Evolutionary conservation across 2,329 filamentous ascomycete genomes (phyloP), one percentile per base, ranked within the genome.

Genomic region (Elsinoe ampelina): DNA sequence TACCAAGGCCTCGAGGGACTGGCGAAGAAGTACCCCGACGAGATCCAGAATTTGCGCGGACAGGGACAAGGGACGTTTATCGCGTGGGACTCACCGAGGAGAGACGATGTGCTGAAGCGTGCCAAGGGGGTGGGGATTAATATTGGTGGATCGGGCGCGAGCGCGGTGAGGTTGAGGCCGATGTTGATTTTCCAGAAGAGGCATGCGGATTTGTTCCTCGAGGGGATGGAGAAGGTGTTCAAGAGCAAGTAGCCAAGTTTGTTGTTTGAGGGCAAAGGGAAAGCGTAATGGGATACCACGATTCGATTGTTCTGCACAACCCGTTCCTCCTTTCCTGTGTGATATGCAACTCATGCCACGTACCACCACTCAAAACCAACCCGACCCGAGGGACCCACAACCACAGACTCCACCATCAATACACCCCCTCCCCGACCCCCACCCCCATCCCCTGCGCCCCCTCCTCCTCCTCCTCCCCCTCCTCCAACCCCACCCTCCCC

Each of bases 131-230:
- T 87, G 26, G 89, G 89, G 61, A 73, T 95, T 67, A 95, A 95
- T 73, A 87, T 95, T 67, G 89, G 89, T 58, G 89, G 89, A 51
- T 85, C 83, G 63, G 89, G 89, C 11, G 77, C 79, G 65, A 77
- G 65, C 52, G 88, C 89, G 26, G 85, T 95, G 15, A 77, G 89
- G 52, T 73, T 95, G 68, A 76, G 89, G 64, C 89, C 89, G 43
- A 95, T 95, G 89, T 74, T 95, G 64, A 84, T 90, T 66, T 92
- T 95, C 77, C 86, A 95, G 80, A 80, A 88, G 78, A 81, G 86
- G 68, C 91, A 96, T 72, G 90, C 85, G 19, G 87, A 95, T 72
- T 82, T 95, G 58, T 73, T 95, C 64, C 72, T 93, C 38, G 63
- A 65, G 63, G 65, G 67, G n/a, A 50, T 63, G 41, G 50, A 58